Conservation (phyloP, 2,329 filamentous ascomycete species). For the Harringtonia lauricola region DNA sequence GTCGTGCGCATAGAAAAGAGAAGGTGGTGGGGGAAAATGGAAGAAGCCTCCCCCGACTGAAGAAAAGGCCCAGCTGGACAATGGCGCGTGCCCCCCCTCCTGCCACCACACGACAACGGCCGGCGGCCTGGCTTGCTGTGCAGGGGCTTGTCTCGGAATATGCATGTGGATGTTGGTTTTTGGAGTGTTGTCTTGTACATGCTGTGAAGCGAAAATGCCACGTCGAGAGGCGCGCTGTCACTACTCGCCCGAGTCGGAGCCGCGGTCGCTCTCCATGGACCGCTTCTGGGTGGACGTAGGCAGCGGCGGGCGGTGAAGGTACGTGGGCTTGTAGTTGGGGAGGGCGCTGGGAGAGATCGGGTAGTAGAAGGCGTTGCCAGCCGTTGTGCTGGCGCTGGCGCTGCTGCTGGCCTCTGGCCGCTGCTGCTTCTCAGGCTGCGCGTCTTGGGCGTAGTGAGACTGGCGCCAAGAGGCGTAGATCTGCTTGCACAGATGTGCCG, state of each 20-base stretch:
- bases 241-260: constrained; percentile 16
- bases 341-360: constrained; percentile 9
- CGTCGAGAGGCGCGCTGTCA: not conserved
- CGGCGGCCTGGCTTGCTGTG: too few relatives aligned
- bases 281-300: constrained; percentile 29
- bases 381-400: constrained; percentile 3
- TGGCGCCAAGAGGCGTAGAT: constrained; percentile 49
- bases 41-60: too few relatives aligned
- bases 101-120: too few relatives aligned
- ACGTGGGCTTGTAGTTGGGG: constrained; percentile 4
- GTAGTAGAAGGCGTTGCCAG: constrained; percentile 1
- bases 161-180: too few relatives aligned
- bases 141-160: too few relatives aligned
- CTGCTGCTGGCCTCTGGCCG: constrained; percentile 24
- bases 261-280: constrained; percentile 36
- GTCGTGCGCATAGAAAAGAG: not conserved
- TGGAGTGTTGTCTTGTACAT: too few relatives aligned
- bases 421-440: constrained; percentile 10
- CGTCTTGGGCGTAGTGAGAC: constrained; percentile 26
- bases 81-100: too few relatives aligned
- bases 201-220: not conserved
- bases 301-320: constrained; percentile 8
- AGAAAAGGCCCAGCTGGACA: too few relatives aligned
- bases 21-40: not conserved
- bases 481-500: constrained; percentile 48